These are phyloP conservation scores for Mucor lusitanicus DNA, from an alignment of 371 early-diverging fungal species.

Conservation along the genomic window DNA sequence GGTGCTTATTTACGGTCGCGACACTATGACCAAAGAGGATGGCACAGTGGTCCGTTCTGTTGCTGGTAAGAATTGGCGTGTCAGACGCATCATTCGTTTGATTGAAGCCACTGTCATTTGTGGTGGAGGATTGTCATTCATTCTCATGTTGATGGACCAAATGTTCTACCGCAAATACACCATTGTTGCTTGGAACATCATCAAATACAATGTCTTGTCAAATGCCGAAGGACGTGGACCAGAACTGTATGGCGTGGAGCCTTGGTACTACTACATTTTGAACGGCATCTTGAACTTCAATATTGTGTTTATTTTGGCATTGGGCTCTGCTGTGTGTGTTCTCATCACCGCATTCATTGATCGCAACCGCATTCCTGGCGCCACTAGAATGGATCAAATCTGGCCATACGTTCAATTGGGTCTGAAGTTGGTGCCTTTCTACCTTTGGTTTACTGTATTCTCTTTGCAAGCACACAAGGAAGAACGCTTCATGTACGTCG, in stretches of 20 bases:
- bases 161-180: constrained; percentile 71
- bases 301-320: constrained; percentile 70
- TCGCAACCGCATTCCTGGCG: constrained; percentile 46
- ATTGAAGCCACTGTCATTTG: constrained; percentile 33
- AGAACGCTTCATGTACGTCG: constrained; percentile 92
- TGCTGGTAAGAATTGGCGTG: constrained; percentile 40
- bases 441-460: constrained; percentile 79
- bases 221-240: constrained; percentile 69
- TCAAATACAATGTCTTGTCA: constrained; percentile 89
- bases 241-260: constrained; percentile 90
- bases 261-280: constrained; percentile 87
- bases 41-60: constrained; percentile 33
- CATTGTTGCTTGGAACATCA: constrained; percentile 84
- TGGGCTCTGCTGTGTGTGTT: constrained; percentile 63
- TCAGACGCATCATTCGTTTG: constrained; percentile 46
- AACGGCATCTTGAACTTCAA: constrained; percentile 93
- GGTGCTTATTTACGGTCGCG: constrained; percentile 56
- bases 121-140: constrained; percentile 39
- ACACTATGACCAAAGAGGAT: constrained; percentile 27
- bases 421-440: constrained; percentile 68
- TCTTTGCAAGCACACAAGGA: constrained; percentile 93
- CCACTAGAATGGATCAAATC: constrained; percentile 23
- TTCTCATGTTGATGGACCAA: constrained; percentile 72
- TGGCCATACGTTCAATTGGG: constrained; percentile 53
- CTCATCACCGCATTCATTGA: constrained; percentile 44